Evolutionary conservation across 805 yeast species (phyloP).

Genomic region (Torulaspora gathmanii): DNA sequence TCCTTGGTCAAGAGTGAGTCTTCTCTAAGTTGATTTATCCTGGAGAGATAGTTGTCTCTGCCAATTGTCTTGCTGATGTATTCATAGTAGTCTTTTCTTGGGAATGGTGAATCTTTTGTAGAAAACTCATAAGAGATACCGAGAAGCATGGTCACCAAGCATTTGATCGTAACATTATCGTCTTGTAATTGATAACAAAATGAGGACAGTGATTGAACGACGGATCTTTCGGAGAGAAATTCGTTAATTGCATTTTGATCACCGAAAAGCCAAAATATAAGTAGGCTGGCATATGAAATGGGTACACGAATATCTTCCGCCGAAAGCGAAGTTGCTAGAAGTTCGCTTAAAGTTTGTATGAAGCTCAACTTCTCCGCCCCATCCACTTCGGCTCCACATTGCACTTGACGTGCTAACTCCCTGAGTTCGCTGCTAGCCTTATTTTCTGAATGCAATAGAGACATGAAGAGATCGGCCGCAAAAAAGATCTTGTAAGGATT

Average conservation of each 20-base stretch:
- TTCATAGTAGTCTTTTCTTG: conserved; percentile 56
- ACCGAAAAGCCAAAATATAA: conserved; percentile 74
- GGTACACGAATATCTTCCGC: conserved; percentile 68
- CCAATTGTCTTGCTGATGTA: conserved; percentile 72
- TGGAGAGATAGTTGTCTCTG: conserved; percentile 68
- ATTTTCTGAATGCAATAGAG: conserved; percentile 41
- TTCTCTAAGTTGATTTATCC: conserved; percentile 68
- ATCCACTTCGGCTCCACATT: conserved; percentile 44
- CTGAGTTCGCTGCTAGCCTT: conserved; percentile 50
- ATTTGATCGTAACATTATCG: conserved; percentile 57
- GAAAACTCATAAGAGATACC: conserved; percentile 86
- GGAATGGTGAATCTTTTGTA: conserved; percentile 46
- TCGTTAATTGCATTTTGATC: conserved; percentile 70
- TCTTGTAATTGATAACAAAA: conserved; percentile 51
- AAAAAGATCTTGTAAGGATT: conserved; percentile 91
- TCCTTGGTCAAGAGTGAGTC: conserved; percentile 51
- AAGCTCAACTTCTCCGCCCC: conserved; percentile 58
- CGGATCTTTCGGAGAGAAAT: conserved; percentile 62
- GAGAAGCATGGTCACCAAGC: conserved; percentile 63
- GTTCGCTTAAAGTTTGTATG: conserved; percentile 73
- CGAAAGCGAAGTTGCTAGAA: conserved; percentile 59
- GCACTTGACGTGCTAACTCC: conserved; percentile 45
- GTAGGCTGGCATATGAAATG: conserved; percentile 69
- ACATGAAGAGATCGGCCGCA: conserved; percentile 60
- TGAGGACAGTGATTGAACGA: conserved; percentile 63